A percentile compares a stretch with the other conserved stretches of the same genome.
These are phyloP conservation scores for Aegle marmelos DNA, from an alignment of 345 rosid genomes.

Conservation along the genomic window DNA sequence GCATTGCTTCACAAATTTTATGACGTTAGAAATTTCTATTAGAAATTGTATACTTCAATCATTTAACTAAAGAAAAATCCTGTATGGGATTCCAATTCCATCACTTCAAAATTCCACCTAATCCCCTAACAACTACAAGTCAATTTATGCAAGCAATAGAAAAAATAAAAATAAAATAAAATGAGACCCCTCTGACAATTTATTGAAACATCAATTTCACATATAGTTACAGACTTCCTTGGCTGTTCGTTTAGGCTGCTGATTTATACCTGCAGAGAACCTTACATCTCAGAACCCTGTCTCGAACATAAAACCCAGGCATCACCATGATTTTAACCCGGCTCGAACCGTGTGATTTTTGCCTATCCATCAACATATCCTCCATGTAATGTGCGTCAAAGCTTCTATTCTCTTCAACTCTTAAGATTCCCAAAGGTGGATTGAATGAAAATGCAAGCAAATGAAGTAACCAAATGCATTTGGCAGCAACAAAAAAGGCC, in stretches of 20 bases:
- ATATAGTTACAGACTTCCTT: slow-evolving; percentile 15
- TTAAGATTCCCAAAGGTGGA: slow-evolving; percentile 66
- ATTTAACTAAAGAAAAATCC: neutral
- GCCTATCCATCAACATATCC: slow-evolving; percentile 69
- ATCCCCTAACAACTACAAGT: neutral
- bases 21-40: neutral
- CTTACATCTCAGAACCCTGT: slow-evolving; percentile 81
- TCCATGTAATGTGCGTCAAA: slow-evolving; percentile 85
- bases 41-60: neutral
- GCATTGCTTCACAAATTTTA: neutral
- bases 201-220: slow-evolving; percentile 9
- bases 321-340: slow-evolving; percentile 87
- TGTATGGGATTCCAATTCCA: slow-evolving; percentile 7
- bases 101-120: slow-evolving; percentile 5
- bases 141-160: neutral
- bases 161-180: neutral
- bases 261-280: slow-evolving; percentile 81
- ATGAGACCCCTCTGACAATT: neutral
- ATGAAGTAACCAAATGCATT: slow-evolving; percentile 94
- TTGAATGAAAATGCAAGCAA: slow-evolving; percentile 88
- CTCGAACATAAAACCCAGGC: slow-evolving; percentile 89
- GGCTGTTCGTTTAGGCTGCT: slow-evolving; percentile 24
- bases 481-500: slow-evolving; percentile 84
- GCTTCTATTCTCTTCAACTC: slow-evolving; percentile 74
- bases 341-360: slow-evolving; percentile 40